Base-by-base conservation (phyloP, 257 asterid genomes). In the Plectranthus barbatus region DNA sequence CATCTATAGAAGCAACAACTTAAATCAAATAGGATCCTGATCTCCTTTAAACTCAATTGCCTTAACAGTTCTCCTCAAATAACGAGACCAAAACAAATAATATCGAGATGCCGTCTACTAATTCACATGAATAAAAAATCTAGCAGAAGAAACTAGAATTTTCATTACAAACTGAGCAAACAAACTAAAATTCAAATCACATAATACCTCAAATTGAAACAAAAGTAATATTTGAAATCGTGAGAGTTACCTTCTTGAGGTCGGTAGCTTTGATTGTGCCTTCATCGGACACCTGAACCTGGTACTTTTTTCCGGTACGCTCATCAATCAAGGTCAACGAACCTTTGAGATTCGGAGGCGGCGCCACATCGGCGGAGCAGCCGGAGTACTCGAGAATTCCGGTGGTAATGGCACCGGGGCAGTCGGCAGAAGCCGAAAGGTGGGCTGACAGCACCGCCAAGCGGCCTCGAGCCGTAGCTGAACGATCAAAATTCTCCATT, bases 191-290 rank as follows among this genome's bases (percentile, higher is more conserved):
- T 26, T 12, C 5, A 41, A 41, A 54, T 20, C 54, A 66, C 36
- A 66, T 14, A 55, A 19, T 2, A 42, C 14, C 26, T 33, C 7
- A 34, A 24, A 47, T 56, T 34, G 51, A 45, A 56, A 47, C 11
- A 33, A 20, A 40, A 57, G 1, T 2, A 18, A 36, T 13, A 20
- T 36, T 9, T 14, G 8, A 4, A 49, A 49, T 50, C 7, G 23
- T 37, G 37, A 47, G 57, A 68, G 37, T 11, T 48, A 88, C 99
- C 96, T 82, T 89, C 46, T 92, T 92, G 8, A 92, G 71, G 80
- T 92, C 97, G 76, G 96, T 80, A 64, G 99, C 96, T 72, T 71
- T 92, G 73, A 86, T 52, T 7, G 96, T 87, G 74, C 97, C 99
- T 6, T 87, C 88, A 63, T 86, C 90, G 5, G 99, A 80, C 52